Percentiles rank a stretch among this genome's conserved stretches.
These are phyloP conservation scores for Ascocoryne sarcoides DNA, from an alignment of 2,329 filamentous ascomycete species.

Conservation along the genomic window DNA sequence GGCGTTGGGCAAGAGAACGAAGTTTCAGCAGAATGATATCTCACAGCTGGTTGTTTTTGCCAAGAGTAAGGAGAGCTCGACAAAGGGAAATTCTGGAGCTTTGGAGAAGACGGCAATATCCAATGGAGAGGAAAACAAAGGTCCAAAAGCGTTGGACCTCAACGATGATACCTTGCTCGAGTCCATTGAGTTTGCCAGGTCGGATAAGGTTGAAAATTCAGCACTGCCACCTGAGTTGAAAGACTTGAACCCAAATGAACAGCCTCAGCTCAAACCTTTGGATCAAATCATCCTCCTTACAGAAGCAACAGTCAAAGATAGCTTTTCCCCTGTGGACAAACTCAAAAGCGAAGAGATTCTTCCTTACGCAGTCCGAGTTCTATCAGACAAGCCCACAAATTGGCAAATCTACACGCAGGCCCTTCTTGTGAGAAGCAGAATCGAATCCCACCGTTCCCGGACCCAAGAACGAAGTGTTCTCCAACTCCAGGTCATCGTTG, in stretches of 20 bases:
- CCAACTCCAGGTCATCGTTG: slow-evolving; percentile 89
- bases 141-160: slow-evolving; percentile 63
- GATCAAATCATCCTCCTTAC: slow-evolving; percentile 89
- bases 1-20: slow-evolving; percentile 75
- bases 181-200: slow-evolving; percentile 67
- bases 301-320: slow-evolving; percentile 81
- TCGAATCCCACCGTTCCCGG: slow-evolving; percentile 78
- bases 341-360: slow-evolving; percentile 89
- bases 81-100: slow-evolving; percentile 8
- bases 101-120: slow-evolving; percentile 8
- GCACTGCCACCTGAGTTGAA: slow-evolving; percentile 54
- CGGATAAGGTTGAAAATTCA: slow-evolving; percentile 31
- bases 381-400: slow-evolving; percentile 83
- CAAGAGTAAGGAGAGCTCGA: slow-evolving; percentile 48
- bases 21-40: slow-evolving; percentile 67
- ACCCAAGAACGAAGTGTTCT: slow-evolving; percentile 85
- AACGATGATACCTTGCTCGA: slow-evolving; percentile 94
- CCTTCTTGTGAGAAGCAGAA: slow-evolving; percentile 76
- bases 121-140: slow-evolving; percentile 26
- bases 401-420: slow-evolving; percentile 98
- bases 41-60: slow-evolving; percentile 90
- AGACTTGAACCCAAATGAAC: slow-evolving; percentile 63
- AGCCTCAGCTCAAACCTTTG: slow-evolving; percentile 72
- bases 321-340: slow-evolving; percentile 70
- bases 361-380: slow-evolving; percentile 80